Conservation (phyloP, 805 yeast species). For the Starmerella etchellsii region DNA sequence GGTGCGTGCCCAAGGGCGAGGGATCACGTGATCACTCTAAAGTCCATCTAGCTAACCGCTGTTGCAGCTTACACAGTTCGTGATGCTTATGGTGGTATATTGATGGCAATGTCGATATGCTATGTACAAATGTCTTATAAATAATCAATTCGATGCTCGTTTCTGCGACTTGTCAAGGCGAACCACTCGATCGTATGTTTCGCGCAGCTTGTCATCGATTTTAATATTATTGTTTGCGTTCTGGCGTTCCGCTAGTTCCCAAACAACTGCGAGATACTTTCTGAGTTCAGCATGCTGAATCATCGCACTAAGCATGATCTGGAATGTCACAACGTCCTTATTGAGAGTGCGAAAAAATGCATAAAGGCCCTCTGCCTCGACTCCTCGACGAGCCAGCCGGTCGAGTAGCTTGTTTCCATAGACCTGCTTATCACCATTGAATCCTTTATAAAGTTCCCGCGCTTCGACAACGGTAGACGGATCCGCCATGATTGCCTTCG, state of each 20-base stretch:
- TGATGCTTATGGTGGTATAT: too few relatives aligned
- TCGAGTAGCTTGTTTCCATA: constrained; percentile 19
- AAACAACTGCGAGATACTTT: constrained; percentile 10
- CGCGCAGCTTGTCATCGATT: constrained; percentile 18
- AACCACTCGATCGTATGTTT: constrained; percentile 9
- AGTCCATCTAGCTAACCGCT: too few relatives aligned
- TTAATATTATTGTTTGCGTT: constrained; percentile 16
- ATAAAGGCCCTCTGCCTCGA: constrained; percentile 8
- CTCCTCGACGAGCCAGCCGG: not conserved
- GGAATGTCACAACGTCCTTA: constrained; percentile 22
- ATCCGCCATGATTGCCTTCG: constrained; percentile 10
- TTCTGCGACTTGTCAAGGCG: not conserved
- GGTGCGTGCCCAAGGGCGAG: too few relatives aligned
- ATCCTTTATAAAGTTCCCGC: constrained; percentile 13
- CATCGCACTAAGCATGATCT: constrained; percentile 21
- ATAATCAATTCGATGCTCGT: too few relatives aligned
- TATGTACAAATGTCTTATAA: too few relatives aligned
- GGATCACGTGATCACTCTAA: too few relatives aligned
- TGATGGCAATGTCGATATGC: too few relatives aligned
- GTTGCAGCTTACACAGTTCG: too few relatives aligned
- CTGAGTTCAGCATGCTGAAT: constrained; percentile 6
- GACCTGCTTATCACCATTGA: constrained; percentile 11
- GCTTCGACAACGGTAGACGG: constrained; percentile 17
- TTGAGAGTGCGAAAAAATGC: constrained; percentile 18
- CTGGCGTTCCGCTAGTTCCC: constrained; percentile 18